Conservation (phyloP, 2,329 filamentous ascomycete species). For the Fusarium sp. region DNA sequence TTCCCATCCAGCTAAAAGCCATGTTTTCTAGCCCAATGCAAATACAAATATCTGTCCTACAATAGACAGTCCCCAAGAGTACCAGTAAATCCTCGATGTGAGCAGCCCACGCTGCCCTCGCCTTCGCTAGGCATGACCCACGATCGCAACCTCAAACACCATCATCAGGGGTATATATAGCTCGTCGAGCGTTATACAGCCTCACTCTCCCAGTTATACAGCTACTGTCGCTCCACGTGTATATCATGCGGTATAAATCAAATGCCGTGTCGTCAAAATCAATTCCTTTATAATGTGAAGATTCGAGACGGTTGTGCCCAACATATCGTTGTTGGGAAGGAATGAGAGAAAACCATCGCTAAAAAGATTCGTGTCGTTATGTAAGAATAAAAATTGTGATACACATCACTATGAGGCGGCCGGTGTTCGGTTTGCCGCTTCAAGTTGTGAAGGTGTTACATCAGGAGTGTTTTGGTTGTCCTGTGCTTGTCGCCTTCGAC, state of each 20-base stretch:
- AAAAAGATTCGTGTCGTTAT: conserved; percentile 42
- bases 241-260: conserved; percentile 39
- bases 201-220: conserved; percentile 20
- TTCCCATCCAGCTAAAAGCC: conserved; percentile 45
- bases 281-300: conserved; percentile 42
- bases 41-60: conserved; percentile 43
- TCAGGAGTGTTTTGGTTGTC: conserved; percentile 23
- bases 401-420: conserved; percentile 29
- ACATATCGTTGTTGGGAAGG: conserved; percentile 24
- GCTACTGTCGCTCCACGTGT: conserved; percentile 29
- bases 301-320: conserved; percentile 46
- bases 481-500: conserved; percentile 44
- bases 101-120: conserved; percentile 17
- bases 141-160: conserved; percentile 8
- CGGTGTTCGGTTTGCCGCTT: conserved; percentile 55
- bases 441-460: conserved; percentile 61
- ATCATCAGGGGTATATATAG: conserved; percentile 40
- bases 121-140: conserved; percentile 10
- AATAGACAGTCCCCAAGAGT: conserved; percentile 35
- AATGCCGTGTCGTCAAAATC: conserved; percentile 46
- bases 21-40: conserved; percentile 47
- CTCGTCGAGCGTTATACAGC: conserved; percentile 33
- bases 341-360: conserved; percentile 51
- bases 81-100: conserved; percentile 22
- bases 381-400: conserved; percentile 22